Evolutionary conservation across 768 basidiomycete genomes (phyloP), one percentile per base, ranked within the genome.

Genomic region (Amanita rimosa): DNA sequence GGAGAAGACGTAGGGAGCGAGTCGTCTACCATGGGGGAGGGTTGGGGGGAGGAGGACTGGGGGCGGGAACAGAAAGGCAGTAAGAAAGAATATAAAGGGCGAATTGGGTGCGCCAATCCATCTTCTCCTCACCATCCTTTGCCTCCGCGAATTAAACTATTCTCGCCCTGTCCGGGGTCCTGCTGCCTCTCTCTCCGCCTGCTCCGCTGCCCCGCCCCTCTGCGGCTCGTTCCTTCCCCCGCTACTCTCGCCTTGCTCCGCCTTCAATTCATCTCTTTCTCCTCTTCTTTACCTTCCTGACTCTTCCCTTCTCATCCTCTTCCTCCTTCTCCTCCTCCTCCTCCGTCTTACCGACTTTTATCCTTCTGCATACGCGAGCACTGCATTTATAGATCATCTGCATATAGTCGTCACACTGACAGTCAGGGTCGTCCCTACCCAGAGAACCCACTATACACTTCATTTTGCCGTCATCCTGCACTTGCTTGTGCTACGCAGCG

Each of bases 11-110:
- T 51, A 52, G 67, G 56, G 45, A 65, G 44, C 54, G 56, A 56
- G 50, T 69, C 67, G 60, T 71, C 70, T 42, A 68, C 54, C 68
- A 70, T 70, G 51, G 54, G 48, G 26, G 45, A 47, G 51, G 57
- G 52, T 53, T 49, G 54, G 58, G 51, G 53, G 58, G 55, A 56
- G 57, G 55, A 57, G 51, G 55, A 54, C 47, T 52, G 49, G 44
- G 50, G 50, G 50, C 44, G 44, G 50, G 42, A 51, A 50, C 49
- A 52, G 51, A 52, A 44, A 43, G 41, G 53, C 47, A 46, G 53
- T 46, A 53, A 50, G 55, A 52, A 54, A 54, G 55, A 54, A 61
- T 57, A 60, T 56, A 58, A 61, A 57, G 53, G 54, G 57, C 36
- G 49, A 40, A 38, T 50, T 44, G 43, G 42, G 47, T 52, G 43